Conservation (phyloP, 2,329 filamentous ascomycete genomes). For the Aspergillus neotritici region DNA sequence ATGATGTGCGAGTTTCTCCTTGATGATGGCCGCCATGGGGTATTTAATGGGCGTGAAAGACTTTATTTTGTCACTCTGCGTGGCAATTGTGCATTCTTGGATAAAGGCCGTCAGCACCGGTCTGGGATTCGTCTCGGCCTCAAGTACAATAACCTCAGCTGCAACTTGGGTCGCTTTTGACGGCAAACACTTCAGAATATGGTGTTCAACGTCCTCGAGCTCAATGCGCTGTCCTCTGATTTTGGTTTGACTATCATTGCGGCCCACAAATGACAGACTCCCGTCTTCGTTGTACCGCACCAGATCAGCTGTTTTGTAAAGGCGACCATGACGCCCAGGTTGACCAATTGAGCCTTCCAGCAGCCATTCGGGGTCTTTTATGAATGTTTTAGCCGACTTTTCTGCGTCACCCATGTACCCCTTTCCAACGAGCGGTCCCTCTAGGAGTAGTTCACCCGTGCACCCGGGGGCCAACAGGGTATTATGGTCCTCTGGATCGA, state of each 20-base stretch:
- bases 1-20: no score
- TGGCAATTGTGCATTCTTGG: no score
- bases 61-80: no score
- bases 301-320: constrained; percentile 20
- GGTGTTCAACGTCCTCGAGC: constrained; percentile 14
- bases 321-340: background rate
- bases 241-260: constrained; percentile 16
- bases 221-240: constrained; percentile 20
- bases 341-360: background rate
- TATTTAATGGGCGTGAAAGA: no score
- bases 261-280: constrained; percentile 12
- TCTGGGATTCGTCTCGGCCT: background rate
- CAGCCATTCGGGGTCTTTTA: constrained; percentile 16
- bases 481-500: constrained; percentile 22
- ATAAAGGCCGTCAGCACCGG: background rate
- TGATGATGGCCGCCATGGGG: no score
- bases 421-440: constrained; percentile 26
- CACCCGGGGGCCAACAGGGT: constrained; percentile 12
- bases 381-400: constrained; percentile 21
- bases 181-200: constrained; percentile 2
- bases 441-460: constrained; percentile 22
- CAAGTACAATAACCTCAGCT: background rate
- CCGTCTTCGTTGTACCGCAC: constrained; percentile 14
- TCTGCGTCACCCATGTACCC: constrained; percentile 29
- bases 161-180: constrained; percentile 1